Percentiles rank a stretch among this genome's conserved stretches.
Conservation (phyloP, 2,329 filamentous ascomycete genomes). For the Arthroderma sp. region DNA sequence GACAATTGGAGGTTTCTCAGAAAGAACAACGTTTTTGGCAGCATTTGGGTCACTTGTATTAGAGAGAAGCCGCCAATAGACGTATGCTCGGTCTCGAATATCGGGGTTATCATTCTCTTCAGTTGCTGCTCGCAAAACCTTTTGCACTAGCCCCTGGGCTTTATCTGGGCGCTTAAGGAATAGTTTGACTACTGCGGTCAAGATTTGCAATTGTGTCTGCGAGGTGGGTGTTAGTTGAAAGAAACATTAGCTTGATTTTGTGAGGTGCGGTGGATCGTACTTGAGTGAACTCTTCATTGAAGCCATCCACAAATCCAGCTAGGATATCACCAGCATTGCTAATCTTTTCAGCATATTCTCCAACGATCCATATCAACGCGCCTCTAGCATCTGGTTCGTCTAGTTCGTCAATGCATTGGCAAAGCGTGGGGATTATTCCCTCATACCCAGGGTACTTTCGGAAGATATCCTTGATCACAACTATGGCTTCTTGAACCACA, state of each 20-base stretch:
- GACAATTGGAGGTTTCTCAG: slow-evolving; percentile 85
- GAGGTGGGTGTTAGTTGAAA: not conserved
- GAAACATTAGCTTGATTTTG: not conserved
- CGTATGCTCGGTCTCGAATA: slow-evolving; percentile 90
- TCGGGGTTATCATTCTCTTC: slow-evolving; percentile 96
- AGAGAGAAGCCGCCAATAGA: slow-evolving; percentile 94
- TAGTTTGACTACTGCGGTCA: slow-evolving; percentile 92
- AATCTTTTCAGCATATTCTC: slow-evolving; percentile 98
- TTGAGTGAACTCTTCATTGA: slow-evolving; percentile 93
- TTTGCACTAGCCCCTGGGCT: slow-evolving; percentile 82
- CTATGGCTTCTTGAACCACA: slow-evolving; percentile 92
- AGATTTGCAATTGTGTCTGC: slow-evolving; percentile 91
- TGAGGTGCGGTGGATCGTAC: slow-evolving; percentile 31
- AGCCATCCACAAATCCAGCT: slow-evolving; percentile 78
- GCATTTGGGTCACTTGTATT: slow-evolving; percentile 67
- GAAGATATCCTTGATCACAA: slow-evolving; percentile 99
- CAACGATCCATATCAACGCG: slow-evolving; percentile 95
- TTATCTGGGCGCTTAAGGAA: slow-evolving; percentile 94
- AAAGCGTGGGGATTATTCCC: slow-evolving; percentile 91
- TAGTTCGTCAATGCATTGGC: slow-evolving; percentile 90
- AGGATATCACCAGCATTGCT: slow-evolving; percentile 96
- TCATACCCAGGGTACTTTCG: slow-evolving; percentile 96
- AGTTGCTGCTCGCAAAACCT: slow-evolving; percentile 83
- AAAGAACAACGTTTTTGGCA: slow-evolving; percentile 86
- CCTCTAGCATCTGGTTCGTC: slow-evolving; percentile 87